These are phyloP conservation scores for Aspergillus quadrilineatus DNA, from an alignment of 2,329 filamentous ascomycete genomes.

Conservation along the genomic window DNA sequence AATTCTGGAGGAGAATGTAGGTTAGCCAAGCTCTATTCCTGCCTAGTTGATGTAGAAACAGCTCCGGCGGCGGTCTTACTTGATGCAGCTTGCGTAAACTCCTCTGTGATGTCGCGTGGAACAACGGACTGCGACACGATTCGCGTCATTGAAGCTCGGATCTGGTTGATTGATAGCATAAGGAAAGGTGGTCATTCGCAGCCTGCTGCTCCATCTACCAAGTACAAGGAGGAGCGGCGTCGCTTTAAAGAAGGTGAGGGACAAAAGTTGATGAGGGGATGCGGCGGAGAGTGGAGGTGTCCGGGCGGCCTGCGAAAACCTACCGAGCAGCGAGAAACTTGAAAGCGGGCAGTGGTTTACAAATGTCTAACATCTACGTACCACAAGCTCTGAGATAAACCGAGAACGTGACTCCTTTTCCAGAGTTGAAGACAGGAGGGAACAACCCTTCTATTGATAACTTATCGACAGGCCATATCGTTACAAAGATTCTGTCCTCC, in stretches of 20 bases:
- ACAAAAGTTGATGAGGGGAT: constrained; percentile 20
- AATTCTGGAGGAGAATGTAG: constrained; percentile 56
- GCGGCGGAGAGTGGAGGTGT: constrained; percentile 16
- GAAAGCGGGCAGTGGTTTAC: neutral
- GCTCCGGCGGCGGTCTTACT: constrained; percentile 37
- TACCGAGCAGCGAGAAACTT: constrained; percentile 16
- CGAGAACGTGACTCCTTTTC: constrained; percentile 12
- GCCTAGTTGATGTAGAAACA: neutral
- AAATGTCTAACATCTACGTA: constrained; percentile 5
- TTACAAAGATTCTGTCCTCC: constrained; percentile 38
- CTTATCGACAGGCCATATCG: constrained; percentile 35
- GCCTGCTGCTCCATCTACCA: constrained; percentile 25
- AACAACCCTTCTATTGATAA: constrained; percentile 30
- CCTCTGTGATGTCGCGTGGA: constrained; percentile 55
- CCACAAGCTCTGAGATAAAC: constrained; percentile 12
- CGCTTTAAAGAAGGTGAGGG: constrained; percentile 3
- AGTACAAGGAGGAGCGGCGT: constrained; percentile 9
- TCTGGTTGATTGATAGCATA: constrained; percentile 38
- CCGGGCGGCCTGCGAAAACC: constrained; percentile 24
- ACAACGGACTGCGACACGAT: constrained; percentile 38
- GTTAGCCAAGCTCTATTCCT: constrained; percentile 4
- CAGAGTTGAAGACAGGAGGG: constrained; percentile 9
- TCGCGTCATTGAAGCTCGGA: constrained; percentile 32
- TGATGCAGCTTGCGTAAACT: constrained; percentile 53
- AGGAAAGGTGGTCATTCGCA: constrained; percentile 25